A percentile compares a stretch with the other conserved stretches of the same genome.
Evolutionary conservation across 148 eudicot genomes (phyloP).

Genomic region (Rhododendron williamsianum): DNA sequence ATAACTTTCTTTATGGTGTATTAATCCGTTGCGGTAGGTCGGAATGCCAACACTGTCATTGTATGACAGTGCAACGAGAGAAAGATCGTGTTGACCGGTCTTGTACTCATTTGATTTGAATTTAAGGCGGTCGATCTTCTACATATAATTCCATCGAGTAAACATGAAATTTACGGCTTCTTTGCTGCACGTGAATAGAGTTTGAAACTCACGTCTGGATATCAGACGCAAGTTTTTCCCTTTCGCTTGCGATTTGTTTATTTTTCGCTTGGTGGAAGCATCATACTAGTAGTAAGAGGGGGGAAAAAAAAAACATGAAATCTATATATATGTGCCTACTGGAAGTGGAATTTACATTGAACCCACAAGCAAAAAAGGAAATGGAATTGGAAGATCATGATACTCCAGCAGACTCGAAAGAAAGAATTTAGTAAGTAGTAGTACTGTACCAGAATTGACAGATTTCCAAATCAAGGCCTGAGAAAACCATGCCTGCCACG

Average conservation of each 20-base stretch:
- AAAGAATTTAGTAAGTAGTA: background rate
- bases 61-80: too few relatives aligned
- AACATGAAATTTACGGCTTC: background rate
- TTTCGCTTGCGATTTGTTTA: too few relatives aligned
- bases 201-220: too few relatives aligned
- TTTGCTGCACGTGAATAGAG: too few relatives aligned
- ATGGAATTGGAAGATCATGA: background rate
- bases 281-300: too few relatives aligned
- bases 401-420: background rate
- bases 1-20: too few relatives aligned
- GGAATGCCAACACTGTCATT: too few relatives aligned
- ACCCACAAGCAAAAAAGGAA: background rate
- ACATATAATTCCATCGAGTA: background rate
- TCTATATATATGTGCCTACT: background rate
- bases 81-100: too few relatives aligned
- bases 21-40: too few relatives aligned
- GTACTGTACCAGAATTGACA: background rate
- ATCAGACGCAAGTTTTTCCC: too few relatives aligned
- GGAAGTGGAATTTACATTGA: background rate
- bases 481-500: background rate
- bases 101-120: background rate
- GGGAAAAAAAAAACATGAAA: background rate
- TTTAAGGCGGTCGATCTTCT: too few relatives aligned
- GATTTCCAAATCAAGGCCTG: background rate
- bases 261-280: too few relatives aligned